These are phyloP conservation scores for Ganoderma leucocontextum DNA, from an alignment of 1,284 basidiomycete species.

Conservation along the genomic window DNA sequence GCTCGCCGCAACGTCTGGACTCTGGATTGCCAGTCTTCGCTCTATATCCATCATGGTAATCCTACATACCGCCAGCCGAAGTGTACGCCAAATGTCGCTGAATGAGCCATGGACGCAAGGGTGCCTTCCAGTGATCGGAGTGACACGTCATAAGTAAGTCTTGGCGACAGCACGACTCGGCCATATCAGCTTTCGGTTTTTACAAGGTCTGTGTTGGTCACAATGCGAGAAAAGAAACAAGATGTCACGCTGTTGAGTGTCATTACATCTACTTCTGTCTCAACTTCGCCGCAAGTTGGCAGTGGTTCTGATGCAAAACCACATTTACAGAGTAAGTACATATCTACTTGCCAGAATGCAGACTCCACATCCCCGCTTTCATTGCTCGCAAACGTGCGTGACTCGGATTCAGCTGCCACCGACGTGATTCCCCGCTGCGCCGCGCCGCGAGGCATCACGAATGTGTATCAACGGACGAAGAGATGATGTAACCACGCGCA, in stretches of 20 bases:
- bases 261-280: no score
- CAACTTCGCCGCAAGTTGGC: no score
- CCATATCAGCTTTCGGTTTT: conserved; percentile 63
- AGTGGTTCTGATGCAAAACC: not conserved
- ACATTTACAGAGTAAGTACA: not conserved
- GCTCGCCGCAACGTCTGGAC: not conserved
- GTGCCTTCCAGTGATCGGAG: not conserved
- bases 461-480: not conserved
- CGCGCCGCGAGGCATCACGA: not conserved
- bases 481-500: not conserved
- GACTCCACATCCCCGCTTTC: not conserved
- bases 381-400: not conserved
- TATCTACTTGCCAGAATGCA: not conserved
- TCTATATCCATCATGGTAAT: not conserved
- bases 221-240: no score
- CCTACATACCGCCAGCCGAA: not conserved
- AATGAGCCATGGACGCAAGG: not conserved
- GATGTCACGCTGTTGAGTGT: no score
- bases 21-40: no score
- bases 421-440: not conserved
- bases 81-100: not conserved
- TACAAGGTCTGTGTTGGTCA: not conserved
- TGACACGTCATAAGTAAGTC: not conserved
- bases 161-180: conserved; percentile 72
- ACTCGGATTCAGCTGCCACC: not conserved